Conservation (phyloP, 2,329 filamentous ascomycete species). For the Fusarium irregulare region DNA sequence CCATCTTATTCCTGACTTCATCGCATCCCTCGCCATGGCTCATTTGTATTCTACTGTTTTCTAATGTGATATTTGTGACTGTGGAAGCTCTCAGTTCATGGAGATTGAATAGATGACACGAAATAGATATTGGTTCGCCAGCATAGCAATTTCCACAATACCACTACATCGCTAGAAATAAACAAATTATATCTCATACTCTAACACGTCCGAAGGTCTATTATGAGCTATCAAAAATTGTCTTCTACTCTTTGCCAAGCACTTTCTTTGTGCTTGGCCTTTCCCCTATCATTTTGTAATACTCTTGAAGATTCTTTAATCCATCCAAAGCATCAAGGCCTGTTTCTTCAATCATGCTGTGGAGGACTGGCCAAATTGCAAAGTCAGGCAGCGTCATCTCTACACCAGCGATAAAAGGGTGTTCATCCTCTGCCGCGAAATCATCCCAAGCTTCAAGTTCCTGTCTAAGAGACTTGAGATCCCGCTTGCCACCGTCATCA, state of each 20-base stretch:
- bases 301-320: constrained; percentile 49
- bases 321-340: constrained; percentile 49
- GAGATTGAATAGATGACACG: constrained; percentile 7
- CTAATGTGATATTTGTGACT: constrained; percentile 3
- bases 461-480: constrained; percentile 42
- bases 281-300: constrained; percentile 51
- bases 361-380: constrained; percentile 67
- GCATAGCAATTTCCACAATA: not conserved
- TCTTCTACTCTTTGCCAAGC: constrained; percentile 26
- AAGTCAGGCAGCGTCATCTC: constrained; percentile 63
- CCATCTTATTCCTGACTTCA: not conserved
- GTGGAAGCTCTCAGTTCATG: not conserved
- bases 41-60: not conserved
- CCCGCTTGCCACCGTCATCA: constrained; percentile 2
- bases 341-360: constrained; percentile 55
- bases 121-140: not conserved
- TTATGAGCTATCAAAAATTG: not conserved
- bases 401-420: constrained; percentile 59
- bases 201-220: not conserved
- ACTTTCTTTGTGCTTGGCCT: constrained; percentile 42
- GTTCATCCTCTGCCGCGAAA: constrained; percentile 47
- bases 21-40: not conserved
- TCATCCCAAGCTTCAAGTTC: constrained; percentile 57
- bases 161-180: not conserved
- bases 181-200: not conserved